These are phyloP conservation scores for Gracilaria gracilis DNA, from an alignment of 23 red algal species.

Conservation along the genomic window DNA sequence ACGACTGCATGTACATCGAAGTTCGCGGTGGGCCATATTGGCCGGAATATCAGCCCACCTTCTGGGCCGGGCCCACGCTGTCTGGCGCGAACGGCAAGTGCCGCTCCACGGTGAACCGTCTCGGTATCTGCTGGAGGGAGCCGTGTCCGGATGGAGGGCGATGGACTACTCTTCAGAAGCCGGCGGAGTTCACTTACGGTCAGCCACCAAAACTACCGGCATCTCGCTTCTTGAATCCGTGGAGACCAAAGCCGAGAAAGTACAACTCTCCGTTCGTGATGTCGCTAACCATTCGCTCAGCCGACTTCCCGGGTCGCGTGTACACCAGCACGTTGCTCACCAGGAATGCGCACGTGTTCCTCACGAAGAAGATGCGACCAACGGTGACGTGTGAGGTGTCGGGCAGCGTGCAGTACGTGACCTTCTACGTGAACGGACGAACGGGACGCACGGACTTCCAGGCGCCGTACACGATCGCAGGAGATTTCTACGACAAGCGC, in stretches of 20 bases:
- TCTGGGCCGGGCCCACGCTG: constrained; percentile 37
- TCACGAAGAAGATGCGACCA: constrained; percentile 37
- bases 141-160: constrained; percentile 58
- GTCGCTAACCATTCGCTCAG: constrained; percentile 60
- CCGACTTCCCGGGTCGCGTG: constrained; percentile 45
- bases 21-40: constrained; percentile 50
- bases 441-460: constrained; percentile 1
- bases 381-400: constrained; percentile 64
- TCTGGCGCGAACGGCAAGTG: constrained; percentile 36
- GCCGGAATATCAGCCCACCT: constrained; percentile 41
- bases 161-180: constrained; percentile 35
- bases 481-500: constrained; percentile 35
- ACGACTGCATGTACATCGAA: constrained; percentile 71
- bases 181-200: constrained; percentile 25
- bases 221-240: constrained; percentile 36
- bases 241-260: constrained; percentile 7
- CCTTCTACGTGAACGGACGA: constrained; percentile 40
- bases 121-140: constrained; percentile 60
- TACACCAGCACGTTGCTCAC: constrained; percentile 28
- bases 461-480: constrained; percentile 51
- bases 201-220: background rate
- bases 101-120: constrained; percentile 53
- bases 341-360: constrained; percentile 24
- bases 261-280: constrained; percentile 38
- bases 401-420: constrained; percentile 31